Conservation (phyloP, 2,329 filamentous ascomycete species). For the Trichoderma semiorbis region DNA sequence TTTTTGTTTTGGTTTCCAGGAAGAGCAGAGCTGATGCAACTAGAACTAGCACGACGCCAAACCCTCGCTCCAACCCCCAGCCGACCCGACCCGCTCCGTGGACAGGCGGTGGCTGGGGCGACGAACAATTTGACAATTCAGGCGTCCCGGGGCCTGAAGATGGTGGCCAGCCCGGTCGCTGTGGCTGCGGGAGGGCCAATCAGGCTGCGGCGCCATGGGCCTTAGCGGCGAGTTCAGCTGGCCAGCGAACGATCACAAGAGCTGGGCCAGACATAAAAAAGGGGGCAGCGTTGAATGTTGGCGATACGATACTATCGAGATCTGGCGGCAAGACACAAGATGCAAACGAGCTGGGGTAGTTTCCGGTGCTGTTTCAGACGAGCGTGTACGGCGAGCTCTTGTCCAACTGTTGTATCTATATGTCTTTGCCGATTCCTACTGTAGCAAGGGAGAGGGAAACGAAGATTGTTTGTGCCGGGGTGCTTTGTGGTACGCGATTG, state of each 20-base stretch:
- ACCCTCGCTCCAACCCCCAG: constrained; percentile 6
- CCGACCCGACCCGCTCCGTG: constrained; percentile 13
- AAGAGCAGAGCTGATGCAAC: constrained; percentile 9
- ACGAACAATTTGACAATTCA: not conserved
- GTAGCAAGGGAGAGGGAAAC: not conserved
- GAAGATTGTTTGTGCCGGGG: not conserved
- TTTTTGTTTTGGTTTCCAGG: constrained; percentile 16
- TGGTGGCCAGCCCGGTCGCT: not conserved
- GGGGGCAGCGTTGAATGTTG: not conserved
- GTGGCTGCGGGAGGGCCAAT: constrained; percentile 14
- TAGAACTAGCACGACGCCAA: constrained; percentile 9
- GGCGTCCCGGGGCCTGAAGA: not conserved
- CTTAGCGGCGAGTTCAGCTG: constrained; percentile 17
- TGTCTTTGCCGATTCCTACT: not conserved
- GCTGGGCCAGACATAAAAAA: constrained; percentile 10
- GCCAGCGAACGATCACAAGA: constrained; percentile 10
- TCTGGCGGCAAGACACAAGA: constrained; percentile 1
- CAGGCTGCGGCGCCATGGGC: not conserved
- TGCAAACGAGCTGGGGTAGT: not conserved
- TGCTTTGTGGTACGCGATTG: not conserved
- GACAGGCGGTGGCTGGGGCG: constrained; percentile 20
- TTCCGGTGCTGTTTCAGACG: not conserved
- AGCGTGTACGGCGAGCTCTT: not conserved
- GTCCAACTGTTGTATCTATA: not conserved
- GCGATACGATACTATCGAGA: not conserved